A percentile compares a stretch with the other conserved stretches of the same genome.
These are phyloP conservation scores for Quercus lobata DNA, from an alignment of 331 rosid species.

Conservation along the genomic window DNA sequence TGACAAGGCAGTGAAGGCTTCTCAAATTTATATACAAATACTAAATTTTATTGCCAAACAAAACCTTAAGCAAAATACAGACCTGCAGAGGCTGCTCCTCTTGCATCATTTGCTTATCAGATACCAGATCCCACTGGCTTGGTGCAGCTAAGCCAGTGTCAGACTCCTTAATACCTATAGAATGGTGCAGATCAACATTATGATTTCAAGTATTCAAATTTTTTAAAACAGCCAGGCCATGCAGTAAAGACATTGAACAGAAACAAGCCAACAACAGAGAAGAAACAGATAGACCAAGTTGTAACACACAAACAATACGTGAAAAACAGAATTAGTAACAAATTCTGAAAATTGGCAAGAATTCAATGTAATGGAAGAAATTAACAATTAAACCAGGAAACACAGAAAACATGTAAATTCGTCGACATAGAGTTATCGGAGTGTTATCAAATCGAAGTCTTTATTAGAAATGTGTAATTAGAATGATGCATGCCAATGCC, in stretches of 20 bases:
- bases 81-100: conserved; percentile 99
- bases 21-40: conserved; percentile 2
- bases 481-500: not conserved
- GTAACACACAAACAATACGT: not conserved
- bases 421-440: not conserved
- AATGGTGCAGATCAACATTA: conserved; percentile 13
- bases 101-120: conserved; percentile 99
- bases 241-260: not conserved
- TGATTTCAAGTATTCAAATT: not conserved
- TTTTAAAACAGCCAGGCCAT: not conserved
- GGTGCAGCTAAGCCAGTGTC: conserved; percentile 99
- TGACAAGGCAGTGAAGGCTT: conserved; percentile 20
- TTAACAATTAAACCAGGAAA: no score
- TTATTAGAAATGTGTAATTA: not conserved
- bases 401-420: not conserved
- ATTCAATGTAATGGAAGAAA: not conserved
- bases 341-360: not conserved
- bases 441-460: not conserved
- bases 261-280: not conserved
- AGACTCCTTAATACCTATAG: conserved; percentile 91
- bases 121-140: conserved; percentile 99
- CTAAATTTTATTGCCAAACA: not conserved
- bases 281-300: not conserved
- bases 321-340: not conserved
- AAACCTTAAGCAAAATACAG: not conserved